Evolutionary conservation across 164 flowering plant species (phyloP).

Genomic region (Dillenia suffruticosa): DNA sequence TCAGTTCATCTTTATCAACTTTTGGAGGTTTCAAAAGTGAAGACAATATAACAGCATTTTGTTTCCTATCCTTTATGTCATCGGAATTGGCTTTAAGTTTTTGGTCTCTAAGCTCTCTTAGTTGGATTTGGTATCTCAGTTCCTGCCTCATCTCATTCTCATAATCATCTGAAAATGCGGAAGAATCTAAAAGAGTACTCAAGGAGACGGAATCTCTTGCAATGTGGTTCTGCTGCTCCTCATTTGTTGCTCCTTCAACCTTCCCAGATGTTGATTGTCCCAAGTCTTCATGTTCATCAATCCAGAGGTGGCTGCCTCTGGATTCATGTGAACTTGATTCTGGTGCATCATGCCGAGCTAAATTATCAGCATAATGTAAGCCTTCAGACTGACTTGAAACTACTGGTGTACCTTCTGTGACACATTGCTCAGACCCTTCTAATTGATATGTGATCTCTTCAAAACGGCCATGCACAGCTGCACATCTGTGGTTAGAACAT

Average conservation of each 20-base stretch:
- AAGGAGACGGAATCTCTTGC: slow-evolving; percentile 21
- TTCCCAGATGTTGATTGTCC: slow-evolving; percentile 7
- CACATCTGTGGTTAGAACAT: slow-evolving; percentile 32
- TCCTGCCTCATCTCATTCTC: slow-evolving; percentile 70
- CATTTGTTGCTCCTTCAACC: slow-evolving; percentile 19
- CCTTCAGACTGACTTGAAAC: slow-evolving; percentile 24
- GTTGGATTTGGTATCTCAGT: slow-evolving; percentile 66
- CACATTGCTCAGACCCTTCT: slow-evolving; percentile 38
- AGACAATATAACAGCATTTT: slow-evolving; percentile 4
- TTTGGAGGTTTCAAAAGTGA: slow-evolving; percentile 6
- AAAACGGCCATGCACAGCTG: slow-evolving; percentile 57
- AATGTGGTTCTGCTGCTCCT: slow-evolving; percentile 16
- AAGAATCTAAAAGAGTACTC: slow-evolving; percentile 9
- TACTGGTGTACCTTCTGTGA: slow-evolving; percentile 17
- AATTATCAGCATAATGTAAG: slow-evolving; percentile 31
- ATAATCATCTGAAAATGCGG: slow-evolving; percentile 26
- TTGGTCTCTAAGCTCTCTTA: slow-evolving; percentile 48
- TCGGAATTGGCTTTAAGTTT: slow-evolving; percentile 30
- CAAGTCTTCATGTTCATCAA: slow-evolving; percentile 20
- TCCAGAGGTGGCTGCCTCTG: too few relatives aligned
- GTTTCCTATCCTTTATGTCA: slow-evolving; percentile 8
- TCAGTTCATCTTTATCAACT: slow-evolving; percentile 17
- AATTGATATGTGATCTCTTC: slow-evolving; percentile 60
- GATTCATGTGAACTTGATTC: slow-evolving; percentile 19
- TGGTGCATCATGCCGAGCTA: slow-evolving; percentile 38